Conservation (phyloP, 768 basidiomycete species). For the Cystoderma amianthinum region DNA sequence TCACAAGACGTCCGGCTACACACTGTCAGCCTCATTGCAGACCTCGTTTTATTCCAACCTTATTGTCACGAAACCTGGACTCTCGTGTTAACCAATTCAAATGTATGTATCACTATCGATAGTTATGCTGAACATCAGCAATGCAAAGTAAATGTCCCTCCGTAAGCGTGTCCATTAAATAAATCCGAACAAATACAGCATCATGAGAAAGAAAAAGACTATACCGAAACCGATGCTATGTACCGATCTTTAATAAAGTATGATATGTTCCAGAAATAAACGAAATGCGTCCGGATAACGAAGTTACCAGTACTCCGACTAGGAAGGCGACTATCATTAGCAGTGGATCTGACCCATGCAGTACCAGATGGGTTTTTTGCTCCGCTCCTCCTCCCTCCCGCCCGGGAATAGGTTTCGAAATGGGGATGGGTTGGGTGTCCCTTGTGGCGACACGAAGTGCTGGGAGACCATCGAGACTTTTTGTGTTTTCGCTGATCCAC, state of each 20-base stretch:
- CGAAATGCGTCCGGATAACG: conserved; percentile 2
- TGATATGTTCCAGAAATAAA: neutral
- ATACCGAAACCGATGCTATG: neutral
- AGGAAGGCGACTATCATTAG: conserved; percentile 4
- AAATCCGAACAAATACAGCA: no score
- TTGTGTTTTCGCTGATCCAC: conserved; percentile 43
- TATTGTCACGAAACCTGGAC: neutral
- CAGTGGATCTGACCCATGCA: neutral
- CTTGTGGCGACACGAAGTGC: conserved; percentile 27
- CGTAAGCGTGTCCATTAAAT: neutral
- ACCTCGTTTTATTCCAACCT: neutral
- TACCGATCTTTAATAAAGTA: neutral
- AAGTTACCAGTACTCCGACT: conserved; percentile 4
- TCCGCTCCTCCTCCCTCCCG: neutral
- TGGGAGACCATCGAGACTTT: conserved; percentile 52
- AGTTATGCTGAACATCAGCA: conserved; percentile 2
- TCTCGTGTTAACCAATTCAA: conserved; percentile 1
- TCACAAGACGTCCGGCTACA: neutral
- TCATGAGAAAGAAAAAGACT: neutral
- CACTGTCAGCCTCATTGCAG: neutral
- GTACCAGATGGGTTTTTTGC: neutral
- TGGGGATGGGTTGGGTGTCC: conserved; percentile 4
- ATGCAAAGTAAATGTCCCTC: conserved; percentile 1
- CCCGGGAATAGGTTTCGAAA: neutral
- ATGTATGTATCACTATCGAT: conserved; percentile 7